A percentile compares a stretch with the other conserved stretches of the same genome.
phyloP scores from a whole-genome alignment of 2,329 filamentous ascomycete genomes.

The Pseudogymnoascus sp. region DNA sequence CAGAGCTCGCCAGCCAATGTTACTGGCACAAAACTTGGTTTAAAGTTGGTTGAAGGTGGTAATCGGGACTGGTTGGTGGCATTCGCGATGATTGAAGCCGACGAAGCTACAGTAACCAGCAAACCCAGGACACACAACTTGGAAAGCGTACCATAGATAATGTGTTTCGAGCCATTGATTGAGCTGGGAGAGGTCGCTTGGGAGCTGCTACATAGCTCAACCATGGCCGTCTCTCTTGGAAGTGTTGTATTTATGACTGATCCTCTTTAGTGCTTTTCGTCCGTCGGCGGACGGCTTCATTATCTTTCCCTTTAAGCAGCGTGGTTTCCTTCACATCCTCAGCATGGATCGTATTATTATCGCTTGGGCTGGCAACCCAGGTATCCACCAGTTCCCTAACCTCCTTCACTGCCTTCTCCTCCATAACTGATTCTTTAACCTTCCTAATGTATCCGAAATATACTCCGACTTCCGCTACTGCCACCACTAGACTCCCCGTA shows the following conservation, averaged over 20 bases:
- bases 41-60: background rate
- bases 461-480: conserved; percentile 68
- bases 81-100: background rate
- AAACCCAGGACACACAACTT: background rate
- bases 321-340: background rate
- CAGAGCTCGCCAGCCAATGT: background rate
- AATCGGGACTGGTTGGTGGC: background rate
- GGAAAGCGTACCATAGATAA: background rate
- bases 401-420: conserved; percentile 54
- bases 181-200: background rate
- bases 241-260: conserved; percentile 1
- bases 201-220: background rate
- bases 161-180: background rate
- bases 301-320: background rate
- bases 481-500: conserved; percentile 61
- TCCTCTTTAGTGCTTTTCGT: background rate
- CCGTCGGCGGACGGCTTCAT: background rate
- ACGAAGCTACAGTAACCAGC: background rate
- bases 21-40: background rate
- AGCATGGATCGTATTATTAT: background rate
- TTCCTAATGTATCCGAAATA: conserved; percentile 70
- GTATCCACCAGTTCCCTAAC: conserved; percentile 63
- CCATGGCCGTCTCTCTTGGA: background rate
- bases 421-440: conserved; percentile 59
- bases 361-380: conserved; percentile 44